Evolutionary conservation across 2,329 filamentous ascomycete genomes (phyloP).

Genomic region (Aspergillus cejpii): DNA sequence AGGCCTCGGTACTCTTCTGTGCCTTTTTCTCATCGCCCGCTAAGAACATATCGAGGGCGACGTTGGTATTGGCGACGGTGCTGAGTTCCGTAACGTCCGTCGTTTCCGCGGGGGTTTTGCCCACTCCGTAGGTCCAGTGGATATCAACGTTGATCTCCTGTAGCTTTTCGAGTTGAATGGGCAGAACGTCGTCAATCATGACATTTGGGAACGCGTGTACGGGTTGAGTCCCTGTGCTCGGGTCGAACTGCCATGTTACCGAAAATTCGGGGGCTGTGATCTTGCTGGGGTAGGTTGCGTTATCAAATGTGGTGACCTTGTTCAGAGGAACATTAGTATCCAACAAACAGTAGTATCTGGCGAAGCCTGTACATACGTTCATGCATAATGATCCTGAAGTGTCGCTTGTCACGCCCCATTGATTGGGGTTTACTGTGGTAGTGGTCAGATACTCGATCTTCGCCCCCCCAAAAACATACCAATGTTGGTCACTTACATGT

Average conservation of each 20-base stretch:
- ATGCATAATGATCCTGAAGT: not conserved
- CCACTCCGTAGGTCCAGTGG: slow-evolving; percentile 47
- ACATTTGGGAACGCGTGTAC: slow-evolving; percentile 54
- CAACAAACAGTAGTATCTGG: not conserved
- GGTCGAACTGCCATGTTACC: slow-evolving; percentile 49
- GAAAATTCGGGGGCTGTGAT: slow-evolving; percentile 46
- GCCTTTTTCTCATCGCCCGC: slow-evolving; percentile 39
- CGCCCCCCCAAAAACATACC: too few species aligned
- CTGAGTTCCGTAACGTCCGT: slow-evolving; percentile 34
- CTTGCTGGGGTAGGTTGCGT: slow-evolving; percentile 46
- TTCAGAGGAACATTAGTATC: not conserved
- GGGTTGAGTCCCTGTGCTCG: slow-evolving; percentile 38
- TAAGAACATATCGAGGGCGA: slow-evolving; percentile 55
- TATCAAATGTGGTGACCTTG: slow-evolving; percentile 47
- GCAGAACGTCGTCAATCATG: slow-evolving; percentile 44
- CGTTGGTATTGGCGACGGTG: slow-evolving; percentile 46
- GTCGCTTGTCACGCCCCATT: not conserved
- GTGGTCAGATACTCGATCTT: not conserved
- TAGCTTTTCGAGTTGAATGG: slow-evolving; percentile 38
- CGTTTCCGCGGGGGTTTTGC: slow-evolving; percentile 36
- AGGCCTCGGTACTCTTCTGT: not conserved
- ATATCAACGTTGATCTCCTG: slow-evolving; percentile 42
- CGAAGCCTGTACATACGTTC: not conserved
- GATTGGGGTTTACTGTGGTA: not conserved
- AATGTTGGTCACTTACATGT: not conserved